phyloP scores from a whole-genome alignment of 371 early-diverging fungal genomes.

The Umbelopsis sp. region DNA sequence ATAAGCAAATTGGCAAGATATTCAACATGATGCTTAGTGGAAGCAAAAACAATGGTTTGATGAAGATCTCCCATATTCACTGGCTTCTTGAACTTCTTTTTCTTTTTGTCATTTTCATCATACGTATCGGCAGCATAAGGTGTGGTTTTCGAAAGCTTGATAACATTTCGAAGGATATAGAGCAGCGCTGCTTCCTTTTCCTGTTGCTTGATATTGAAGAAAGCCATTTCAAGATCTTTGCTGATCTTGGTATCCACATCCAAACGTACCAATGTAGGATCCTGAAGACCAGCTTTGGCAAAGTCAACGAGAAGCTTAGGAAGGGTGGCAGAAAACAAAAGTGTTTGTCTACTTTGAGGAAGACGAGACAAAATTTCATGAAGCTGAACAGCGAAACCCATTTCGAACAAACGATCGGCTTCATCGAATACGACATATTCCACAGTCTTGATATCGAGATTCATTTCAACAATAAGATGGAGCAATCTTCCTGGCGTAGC shows the following conservation, averaged over 20 bases:
- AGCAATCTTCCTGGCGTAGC: constrained; percentile 98
- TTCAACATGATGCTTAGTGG: constrained; percentile 97
- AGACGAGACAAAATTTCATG: constrained; percentile 87
- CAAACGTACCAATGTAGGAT: constrained; percentile 90
- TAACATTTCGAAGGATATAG: constrained; percentile 78
- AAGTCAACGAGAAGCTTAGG: constrained; percentile 93
- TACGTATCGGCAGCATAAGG: constrained; percentile 28
- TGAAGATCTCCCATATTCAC: constrained; percentile 50
- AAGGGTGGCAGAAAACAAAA: constrained; percentile 95
- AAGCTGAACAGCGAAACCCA: constrained; percentile 97
- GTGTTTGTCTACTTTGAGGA: constrained; percentile 85
- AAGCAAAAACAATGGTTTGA: constrained; percentile 92
- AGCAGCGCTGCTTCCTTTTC: constrained; percentile 92
- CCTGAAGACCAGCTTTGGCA: constrained; percentile 93
- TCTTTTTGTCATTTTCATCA: constrained; percentile 27
- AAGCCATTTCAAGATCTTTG: constrained; percentile 90
- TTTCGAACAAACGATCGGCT: constrained; percentile 97
- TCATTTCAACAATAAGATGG: constrained; percentile 96
- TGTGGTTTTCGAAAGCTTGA: constrained; percentile 67
- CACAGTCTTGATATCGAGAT: constrained; percentile 82
- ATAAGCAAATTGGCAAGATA: constrained; percentile 79
- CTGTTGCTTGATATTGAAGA: constrained; percentile 80
- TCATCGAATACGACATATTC: constrained; percentile 99
- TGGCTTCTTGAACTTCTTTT: constrained; percentile 51
- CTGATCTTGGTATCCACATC: constrained; percentile 95